Conservation (phyloP, 805 yeast species). For the Wickerhamomyces hampshirensis region DNA sequence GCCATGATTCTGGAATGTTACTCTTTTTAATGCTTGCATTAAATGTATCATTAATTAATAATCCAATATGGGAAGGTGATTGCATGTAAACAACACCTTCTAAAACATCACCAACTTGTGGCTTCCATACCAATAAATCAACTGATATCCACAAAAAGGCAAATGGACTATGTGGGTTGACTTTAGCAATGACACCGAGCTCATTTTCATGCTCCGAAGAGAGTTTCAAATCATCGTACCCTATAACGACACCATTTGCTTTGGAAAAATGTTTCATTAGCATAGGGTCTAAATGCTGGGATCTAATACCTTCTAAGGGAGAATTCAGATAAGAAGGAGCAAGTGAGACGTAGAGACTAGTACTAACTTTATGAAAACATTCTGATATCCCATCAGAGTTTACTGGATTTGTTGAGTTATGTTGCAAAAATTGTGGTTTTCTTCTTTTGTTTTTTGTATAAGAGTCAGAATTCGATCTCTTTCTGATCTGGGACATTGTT, state of each 20-base stretch:
- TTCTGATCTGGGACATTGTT: slow-evolving; percentile 11
- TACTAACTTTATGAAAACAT: slow-evolving; percentile 60
- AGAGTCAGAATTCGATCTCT: slow-evolving; percentile 15
- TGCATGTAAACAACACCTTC: slow-evolving; percentile 91
- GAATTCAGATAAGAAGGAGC: slow-evolving; percentile 74
- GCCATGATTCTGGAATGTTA: slow-evolving; percentile 85
- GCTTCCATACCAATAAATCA: slow-evolving; percentile 85
- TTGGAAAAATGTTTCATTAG: slow-evolving; percentile 74
- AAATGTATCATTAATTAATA: slow-evolving; percentile 87
- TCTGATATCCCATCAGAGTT: slow-evolving; percentile 48
- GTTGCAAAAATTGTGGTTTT: slow-evolving; percentile 14
- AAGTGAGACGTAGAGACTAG: slow-evolving; percentile 71
- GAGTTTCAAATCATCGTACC: slow-evolving; percentile 64
- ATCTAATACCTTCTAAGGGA: slow-evolving; percentile 75
- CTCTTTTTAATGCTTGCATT: slow-evolving; percentile 87
- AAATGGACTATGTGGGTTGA: slow-evolving; percentile 77
- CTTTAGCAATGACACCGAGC: slow-evolving; percentile 48
- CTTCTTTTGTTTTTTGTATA: slow-evolving; percentile 15
- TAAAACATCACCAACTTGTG: slow-evolving; percentile 77
- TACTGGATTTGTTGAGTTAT: slow-evolving; percentile 32
- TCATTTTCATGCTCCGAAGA: slow-evolving; percentile 39
- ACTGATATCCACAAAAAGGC: slow-evolving; percentile 83
- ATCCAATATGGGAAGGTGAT: slow-evolving; percentile 91
- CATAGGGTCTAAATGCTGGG: slow-evolving; percentile 87
- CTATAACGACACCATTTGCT: slow-evolving; percentile 78